phyloP scores from a whole-genome alignment of 805 yeast genomes.

The Candida tallmaniae region DNA sequence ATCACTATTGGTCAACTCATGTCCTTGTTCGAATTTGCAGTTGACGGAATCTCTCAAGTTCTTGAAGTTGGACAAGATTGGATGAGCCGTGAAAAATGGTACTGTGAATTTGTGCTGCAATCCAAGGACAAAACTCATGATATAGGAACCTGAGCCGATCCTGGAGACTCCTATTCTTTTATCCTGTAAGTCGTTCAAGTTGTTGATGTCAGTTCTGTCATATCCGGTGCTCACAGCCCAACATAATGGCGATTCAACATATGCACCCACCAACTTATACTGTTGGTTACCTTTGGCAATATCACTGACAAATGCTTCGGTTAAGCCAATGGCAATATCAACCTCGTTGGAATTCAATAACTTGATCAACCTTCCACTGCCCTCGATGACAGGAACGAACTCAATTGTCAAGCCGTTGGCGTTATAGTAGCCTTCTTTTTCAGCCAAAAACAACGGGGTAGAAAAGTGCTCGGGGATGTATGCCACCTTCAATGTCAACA shows the following conservation, averaged over 20 bases:
- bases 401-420: constrained; percentile 48
- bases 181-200: constrained; percentile 52
- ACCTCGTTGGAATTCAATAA: constrained; percentile 58
- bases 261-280: constrained; percentile 72
- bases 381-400: constrained; percentile 71
- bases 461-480: constrained; percentile 91
- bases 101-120: constrained; percentile 49
- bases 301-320: constrained; percentile 88
- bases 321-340: constrained; percentile 82
- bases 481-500: constrained; percentile 51
- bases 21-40: constrained; percentile 26
- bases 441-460: constrained; percentile 77
- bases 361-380: constrained; percentile 83
- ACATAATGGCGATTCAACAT: constrained; percentile 79
- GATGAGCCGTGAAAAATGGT: constrained; percentile 51
- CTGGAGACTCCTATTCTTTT: constrained; percentile 73
- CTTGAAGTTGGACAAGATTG: constrained; percentile 60
- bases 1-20: constrained; percentile 47
- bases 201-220: constrained; percentile 50
- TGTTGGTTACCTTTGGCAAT: constrained; percentile 62
- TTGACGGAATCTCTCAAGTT: constrained; percentile 81
- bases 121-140: constrained; percentile 84
- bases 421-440: constrained; percentile 51
- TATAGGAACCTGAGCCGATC: constrained; percentile 88
- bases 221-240: constrained; percentile 88